Evolutionary conservation across 805 yeast genomes (phyloP), one percentile per base, ranked within the genome.

Genomic region (Starmerella floricola): DNA sequence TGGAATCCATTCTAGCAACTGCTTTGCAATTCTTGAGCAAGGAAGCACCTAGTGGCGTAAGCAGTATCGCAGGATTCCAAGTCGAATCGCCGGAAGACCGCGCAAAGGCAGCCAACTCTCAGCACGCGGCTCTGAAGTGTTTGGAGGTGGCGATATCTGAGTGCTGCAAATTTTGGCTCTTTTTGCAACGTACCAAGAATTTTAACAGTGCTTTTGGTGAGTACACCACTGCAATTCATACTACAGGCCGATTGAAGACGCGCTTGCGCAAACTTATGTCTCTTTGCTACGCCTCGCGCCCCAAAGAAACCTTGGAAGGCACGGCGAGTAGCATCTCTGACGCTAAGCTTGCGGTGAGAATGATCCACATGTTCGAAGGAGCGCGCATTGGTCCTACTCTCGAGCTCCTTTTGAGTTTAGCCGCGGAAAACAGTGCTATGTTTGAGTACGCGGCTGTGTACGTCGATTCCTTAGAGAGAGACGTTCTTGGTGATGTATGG

Each of bases 401-500:
- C 10, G 53, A 49, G 36, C 31, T 45, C n/a, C 43, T 34, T 23
- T 40, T 34, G 37, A 36, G 34, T 20, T 19, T 47, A n/a, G 52
- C 42, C 4, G 17, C 27, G 11, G 37, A 36, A 21, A 31, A 31
- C 8, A 13, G 12, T 15, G 26, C 30, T 21, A 36, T 42, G 44
- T 52, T 54, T 24, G 35, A 35, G 6, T 81, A 82, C 55, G 59
- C 86, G 44, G 66, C 75, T 6, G 64, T 62, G 0, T 91, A 88
- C 57, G 62, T 79, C 18, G 62, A 62, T 4, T 70, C 86, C 0
- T 62, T 87, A 31, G 94, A 82, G 49, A 71, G 70, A 47, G 94
- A 85, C 52, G 75, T 83, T 0, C 64, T 85, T 37, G 86, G 80
- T 45, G 97, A 88, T 44, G 70, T 86, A 16, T 88, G 86, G 78